Conservation (phyloP, 148 eudicot genomes). For the Vaccinium darrowii region DNA sequence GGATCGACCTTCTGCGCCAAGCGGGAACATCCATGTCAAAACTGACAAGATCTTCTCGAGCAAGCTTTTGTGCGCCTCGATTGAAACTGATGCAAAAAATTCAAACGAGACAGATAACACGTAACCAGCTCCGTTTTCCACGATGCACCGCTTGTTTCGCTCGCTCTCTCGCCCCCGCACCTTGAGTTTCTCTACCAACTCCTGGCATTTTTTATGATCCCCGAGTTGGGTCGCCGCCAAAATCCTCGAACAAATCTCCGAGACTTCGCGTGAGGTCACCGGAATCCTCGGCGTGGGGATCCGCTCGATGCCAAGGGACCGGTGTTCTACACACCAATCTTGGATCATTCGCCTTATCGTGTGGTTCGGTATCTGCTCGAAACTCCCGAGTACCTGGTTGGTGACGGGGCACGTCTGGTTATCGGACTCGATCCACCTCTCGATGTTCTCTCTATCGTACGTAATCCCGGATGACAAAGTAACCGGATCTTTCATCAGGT, state of each 20-base stretch:
- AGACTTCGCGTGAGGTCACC: conserved; percentile 40
- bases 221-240: background rate
- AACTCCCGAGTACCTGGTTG: conserved; percentile 43
- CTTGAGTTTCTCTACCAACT: background rate
- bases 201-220: background rate
- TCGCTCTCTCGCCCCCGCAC: conserved; percentile 17
- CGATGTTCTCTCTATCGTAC: conserved; percentile 79
- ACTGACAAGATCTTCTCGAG: conserved; percentile 42
- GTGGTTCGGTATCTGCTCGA: conserved; percentile 78
- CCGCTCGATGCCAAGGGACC: conserved; percentile 61
- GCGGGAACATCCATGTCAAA: conserved; percentile 45
- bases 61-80: conserved; percentile 25
- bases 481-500: conserved; percentile 92
- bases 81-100: conserved; percentile 30
- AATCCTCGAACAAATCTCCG: conserved; percentile 16
- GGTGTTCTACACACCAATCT: conserved; percentile 80
- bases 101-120: conserved; percentile 43
- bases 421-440: conserved; percentile 72
- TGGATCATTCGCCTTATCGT: conserved; percentile 76
- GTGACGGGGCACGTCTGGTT: conserved; percentile 79
- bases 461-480: conserved; percentile 78
- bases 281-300: conserved; percentile 83
- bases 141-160: conserved; percentile 49
- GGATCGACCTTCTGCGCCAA: conserved; percentile 31
- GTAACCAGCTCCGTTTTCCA: conserved; percentile 34